A percentile compares a stretch with the other conserved stretches of the same genome.
phyloP scores from a whole-genome alignment of 2,329 filamentous ascomycete species.

The Fusarium sp. region DNA sequence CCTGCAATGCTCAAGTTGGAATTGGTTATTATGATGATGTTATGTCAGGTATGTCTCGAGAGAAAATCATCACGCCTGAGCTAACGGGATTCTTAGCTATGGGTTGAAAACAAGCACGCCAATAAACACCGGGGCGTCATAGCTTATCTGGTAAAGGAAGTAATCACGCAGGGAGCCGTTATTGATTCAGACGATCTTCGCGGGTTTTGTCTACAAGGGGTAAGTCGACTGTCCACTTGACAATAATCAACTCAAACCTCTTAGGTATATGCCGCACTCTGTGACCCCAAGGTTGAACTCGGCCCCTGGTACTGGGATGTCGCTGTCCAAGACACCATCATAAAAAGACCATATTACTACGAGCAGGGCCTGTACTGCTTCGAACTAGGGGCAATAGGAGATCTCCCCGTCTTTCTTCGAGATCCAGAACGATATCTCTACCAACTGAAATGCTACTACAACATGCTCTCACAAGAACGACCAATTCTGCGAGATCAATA shows the following conservation, averaged over 20 bases:
- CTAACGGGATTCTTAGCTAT: constrained; percentile 2
- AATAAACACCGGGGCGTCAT: constrained; percentile 15
- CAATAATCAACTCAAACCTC: not conserved
- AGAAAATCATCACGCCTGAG: rapidly evolving
- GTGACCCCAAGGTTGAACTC: constrained; percentile 10
- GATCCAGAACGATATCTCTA: constrained; percentile 19
- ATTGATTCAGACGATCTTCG: constrained; percentile 8
- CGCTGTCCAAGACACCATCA: not conserved
- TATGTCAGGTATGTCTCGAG: constrained; percentile 1
- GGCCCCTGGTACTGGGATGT: constrained; percentile 31
- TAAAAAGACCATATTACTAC: constrained; percentile 16
- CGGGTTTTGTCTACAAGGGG: constrained; percentile 11
- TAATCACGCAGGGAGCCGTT: not conserved
- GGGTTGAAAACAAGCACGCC: constrained; percentile 24
- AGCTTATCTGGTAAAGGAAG: constrained; percentile 4
- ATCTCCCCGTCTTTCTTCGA: constrained; percentile 14
- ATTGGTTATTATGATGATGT: constrained; percentile 20
- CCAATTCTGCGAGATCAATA: not conserved
- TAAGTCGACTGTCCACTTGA: not conserved
- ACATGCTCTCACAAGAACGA: constrained; percentile 10
- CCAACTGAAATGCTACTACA: constrained; percentile 25
- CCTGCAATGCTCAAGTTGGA: constrained; percentile 13
- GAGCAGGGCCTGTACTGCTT: constrained; percentile 11
- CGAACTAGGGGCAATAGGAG: constrained; percentile 13
- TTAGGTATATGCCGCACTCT: constrained; percentile 17